Percentiles rank a stretch among this genome's conserved stretches.
Conservation (phyloP, 257 asterid species). For the Solanum appendiculatum region DNA sequence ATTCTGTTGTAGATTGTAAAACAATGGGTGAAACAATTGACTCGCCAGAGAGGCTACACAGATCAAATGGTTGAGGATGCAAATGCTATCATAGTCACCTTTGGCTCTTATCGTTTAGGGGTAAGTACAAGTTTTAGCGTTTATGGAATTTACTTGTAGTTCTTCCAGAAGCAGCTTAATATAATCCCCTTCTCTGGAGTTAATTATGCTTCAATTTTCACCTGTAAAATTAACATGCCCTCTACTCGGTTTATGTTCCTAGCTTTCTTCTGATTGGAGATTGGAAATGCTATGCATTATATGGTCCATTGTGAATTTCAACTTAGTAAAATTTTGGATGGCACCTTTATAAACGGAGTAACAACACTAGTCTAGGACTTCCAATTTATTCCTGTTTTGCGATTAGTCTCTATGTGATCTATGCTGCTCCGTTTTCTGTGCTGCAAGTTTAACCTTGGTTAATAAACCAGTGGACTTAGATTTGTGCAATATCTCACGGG, state of each 20-base stretch:
- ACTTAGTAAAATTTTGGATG: neutral
- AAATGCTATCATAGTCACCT: conserved; percentile 35
- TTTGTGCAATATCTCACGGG: neutral
- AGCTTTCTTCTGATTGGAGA: neutral
- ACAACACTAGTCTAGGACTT: neutral
- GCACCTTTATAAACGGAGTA: neutral
- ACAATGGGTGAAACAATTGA: conserved; percentile 28
- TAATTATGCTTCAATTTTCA: neutral
- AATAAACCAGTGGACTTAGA: neutral
- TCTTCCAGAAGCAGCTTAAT: neutral
- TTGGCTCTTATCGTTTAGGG: conserved; percentile 38
- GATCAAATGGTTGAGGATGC: conserved; percentile 38
- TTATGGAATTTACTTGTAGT: neutral
- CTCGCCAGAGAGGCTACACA: conserved; percentile 28
- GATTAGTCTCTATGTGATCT: neutral
- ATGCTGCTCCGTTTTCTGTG: neutral
- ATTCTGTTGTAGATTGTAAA: conserved; percentile 23
- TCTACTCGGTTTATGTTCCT: neutral
- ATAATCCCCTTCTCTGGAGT: neutral
- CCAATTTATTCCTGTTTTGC: neutral
- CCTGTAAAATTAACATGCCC: neutral
- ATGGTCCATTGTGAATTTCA: neutral
- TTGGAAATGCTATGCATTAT: neutral
- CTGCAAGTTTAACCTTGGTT: neutral
- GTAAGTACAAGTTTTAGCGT: conserved; percentile 8